Conservation (phyloP, 2,329 filamentous ascomycete species). For the Paracorniculantispora psalliotae region DNA sequence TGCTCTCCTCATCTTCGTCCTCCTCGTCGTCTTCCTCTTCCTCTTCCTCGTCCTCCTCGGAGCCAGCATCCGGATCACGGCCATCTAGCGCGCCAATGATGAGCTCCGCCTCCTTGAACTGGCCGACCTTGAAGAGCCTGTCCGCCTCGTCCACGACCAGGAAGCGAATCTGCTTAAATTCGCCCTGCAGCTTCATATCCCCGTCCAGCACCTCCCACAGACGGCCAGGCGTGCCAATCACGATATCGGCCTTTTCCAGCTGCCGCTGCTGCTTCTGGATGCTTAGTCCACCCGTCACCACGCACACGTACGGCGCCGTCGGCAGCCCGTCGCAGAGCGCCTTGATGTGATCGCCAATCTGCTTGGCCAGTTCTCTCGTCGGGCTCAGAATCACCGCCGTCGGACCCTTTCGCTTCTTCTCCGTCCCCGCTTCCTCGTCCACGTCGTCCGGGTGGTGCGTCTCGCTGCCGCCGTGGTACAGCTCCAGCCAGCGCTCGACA, state of each 20-base stretch:
- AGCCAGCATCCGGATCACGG: slow-evolving; percentile 56
- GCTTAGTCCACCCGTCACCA: slow-evolving; percentile 86
- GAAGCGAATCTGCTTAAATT: slow-evolving; percentile 71
- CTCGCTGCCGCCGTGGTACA: slow-evolving; percentile 32
- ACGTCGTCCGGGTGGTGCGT: slow-evolving; percentile 54
- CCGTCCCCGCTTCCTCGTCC: slow-evolving; percentile 75
- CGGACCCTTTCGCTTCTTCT: slow-evolving; percentile 41
- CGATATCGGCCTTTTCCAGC: slow-evolving; percentile 77
- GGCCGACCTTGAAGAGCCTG: slow-evolving; percentile 81
- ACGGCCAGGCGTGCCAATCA: slow-evolving; percentile 89
- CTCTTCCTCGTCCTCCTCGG: slow-evolving; percentile 45
- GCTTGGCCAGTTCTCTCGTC: slow-evolving; percentile 89
- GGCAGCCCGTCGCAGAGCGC: slow-evolving; percentile 61
- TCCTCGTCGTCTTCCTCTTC: slow-evolving; percentile 40
- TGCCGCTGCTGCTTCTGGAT: slow-evolving; percentile 92
- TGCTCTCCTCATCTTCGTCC: not conserved
- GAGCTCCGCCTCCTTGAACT: slow-evolving; percentile 91
- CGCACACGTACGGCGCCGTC: slow-evolving; percentile 68
- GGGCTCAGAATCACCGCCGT: slow-evolving; percentile 82
- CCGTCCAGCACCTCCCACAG: slow-evolving; percentile 90
- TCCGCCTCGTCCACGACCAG: slow-evolving; percentile 94
- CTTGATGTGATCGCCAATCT: slow-evolving; percentile 77
- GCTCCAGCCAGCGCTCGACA: slow-evolving; percentile 71
- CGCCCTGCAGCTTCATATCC: slow-evolving; percentile 61
- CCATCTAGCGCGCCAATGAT: slow-evolving; percentile 78